A percentile compares a stretch with the other conserved stretches of the same genome.
Evolutionary conservation across 108 stramenopile species (phyloP).

Genomic region (Nitzschia palea): DNA sequence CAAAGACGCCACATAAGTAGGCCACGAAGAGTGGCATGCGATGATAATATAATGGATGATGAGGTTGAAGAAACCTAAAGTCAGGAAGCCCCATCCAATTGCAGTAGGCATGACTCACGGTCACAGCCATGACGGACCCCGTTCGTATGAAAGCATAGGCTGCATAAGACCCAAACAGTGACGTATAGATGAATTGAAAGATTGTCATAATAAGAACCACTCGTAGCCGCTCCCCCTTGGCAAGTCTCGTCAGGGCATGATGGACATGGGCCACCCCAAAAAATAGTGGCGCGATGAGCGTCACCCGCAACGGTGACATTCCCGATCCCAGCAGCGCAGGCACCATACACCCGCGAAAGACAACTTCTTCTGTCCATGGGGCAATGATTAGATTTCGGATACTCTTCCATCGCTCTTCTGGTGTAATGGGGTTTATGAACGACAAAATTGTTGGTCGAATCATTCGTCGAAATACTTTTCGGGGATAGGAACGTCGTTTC

Average conservation of each 20-base stretch:
- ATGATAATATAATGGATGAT: constrained; percentile 39
- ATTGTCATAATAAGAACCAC: constrained; percentile 39
- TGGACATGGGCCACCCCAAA: constrained; percentile 86
- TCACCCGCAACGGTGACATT: constrained; percentile 10
- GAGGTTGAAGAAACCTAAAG: constrained; percentile 39
- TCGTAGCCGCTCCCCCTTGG: constrained; percentile 23
- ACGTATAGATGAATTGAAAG: constrained; percentile 78
- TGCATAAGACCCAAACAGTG: constrained; percentile 77
- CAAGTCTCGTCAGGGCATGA: constrained; percentile 47
- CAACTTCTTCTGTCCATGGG: constrained; percentile 76
- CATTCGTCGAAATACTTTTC: constrained; percentile 22
- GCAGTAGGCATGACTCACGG: constrained; percentile 69
- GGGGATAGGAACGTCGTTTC: constrained; percentile 3
- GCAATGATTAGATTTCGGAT: constrained; percentile 66
- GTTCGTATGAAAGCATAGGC: constrained; percentile 70
- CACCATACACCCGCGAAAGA: constrained; percentile 79
- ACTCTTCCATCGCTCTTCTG: constrained; percentile 45
- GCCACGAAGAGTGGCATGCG: constrained; percentile 36
- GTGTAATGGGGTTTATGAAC: constrained; percentile 19
- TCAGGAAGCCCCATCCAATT: constrained; percentile 85
- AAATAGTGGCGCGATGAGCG: constrained; percentile 69
- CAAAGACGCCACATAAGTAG: constrained; percentile 53
- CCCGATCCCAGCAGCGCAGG: constrained; percentile 45
- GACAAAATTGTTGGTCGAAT: background rate
- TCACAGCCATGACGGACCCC: constrained; percentile 53